phyloP scores from a whole-genome alignment of 2,329 filamentous ascomycete species.

The Cladosporium sp. region DNA sequence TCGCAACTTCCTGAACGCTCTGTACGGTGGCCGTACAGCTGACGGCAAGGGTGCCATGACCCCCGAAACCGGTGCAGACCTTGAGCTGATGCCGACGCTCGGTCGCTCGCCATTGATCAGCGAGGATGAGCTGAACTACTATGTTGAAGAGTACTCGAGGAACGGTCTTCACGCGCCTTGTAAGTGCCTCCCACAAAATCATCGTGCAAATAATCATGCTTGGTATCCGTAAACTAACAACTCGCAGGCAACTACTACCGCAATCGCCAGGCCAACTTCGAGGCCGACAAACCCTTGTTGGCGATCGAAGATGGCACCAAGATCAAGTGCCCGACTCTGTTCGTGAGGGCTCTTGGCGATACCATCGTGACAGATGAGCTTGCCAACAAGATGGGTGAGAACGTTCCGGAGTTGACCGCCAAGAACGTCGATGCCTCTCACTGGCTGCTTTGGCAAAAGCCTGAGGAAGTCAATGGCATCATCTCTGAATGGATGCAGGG shows the following conservation, averaged over 20 bases:
- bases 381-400: slow-evolving; percentile 68
- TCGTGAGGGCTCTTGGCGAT: slow-evolving; percentile 73
- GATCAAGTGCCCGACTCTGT: slow-evolving; percentile 60
- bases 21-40: slow-evolving; percentile 67
- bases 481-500: slow-evolving; percentile 67
- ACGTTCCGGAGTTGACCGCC: slow-evolving; percentile 64
- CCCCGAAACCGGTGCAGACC: slow-evolving; percentile 60
- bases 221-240: slow-evolving; percentile 59
- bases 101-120: slow-evolving; percentile 3
- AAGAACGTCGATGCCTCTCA: slow-evolving; percentile 70
- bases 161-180: slow-evolving; percentile 3
- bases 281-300: slow-evolving; percentile 62
- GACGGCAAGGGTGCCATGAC: slow-evolving; percentile 61
- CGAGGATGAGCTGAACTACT: slow-evolving; percentile 2
- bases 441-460: slow-evolving; percentile 79
- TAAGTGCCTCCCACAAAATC: not conserved
- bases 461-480: slow-evolving; percentile 67
- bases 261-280: slow-evolving; percentile 67
- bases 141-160: slow-evolving; percentile 8
- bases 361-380: slow-evolving; percentile 70
- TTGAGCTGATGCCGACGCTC: slow-evolving; percentile 49
- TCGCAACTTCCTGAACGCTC: slow-evolving; percentile 66
- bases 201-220: not conserved
- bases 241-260: slow-evolving; percentile 78
- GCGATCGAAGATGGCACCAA: slow-evolving; percentile 24